phyloP scores from a whole-genome alignment of 139 green algal genomes.

The Chlamydomonas incerta region DNA sequence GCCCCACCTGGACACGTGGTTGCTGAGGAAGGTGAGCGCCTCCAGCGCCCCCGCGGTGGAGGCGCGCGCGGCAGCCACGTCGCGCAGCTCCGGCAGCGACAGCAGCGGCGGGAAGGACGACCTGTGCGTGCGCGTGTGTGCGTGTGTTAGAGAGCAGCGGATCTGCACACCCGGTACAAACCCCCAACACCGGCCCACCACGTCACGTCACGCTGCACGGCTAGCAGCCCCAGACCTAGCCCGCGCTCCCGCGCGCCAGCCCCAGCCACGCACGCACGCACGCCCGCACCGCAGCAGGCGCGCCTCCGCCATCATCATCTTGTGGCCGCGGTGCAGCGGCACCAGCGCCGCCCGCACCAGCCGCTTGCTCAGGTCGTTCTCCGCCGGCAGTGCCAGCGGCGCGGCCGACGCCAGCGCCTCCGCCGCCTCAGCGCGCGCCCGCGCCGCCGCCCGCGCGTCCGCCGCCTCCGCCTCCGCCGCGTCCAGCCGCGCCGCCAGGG shows the following conservation, averaged over 20 bases:
- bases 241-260: neutral
- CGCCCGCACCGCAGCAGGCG: neutral
- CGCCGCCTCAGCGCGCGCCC: neutral
- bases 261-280: neutral
- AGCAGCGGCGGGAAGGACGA: conserved; percentile 18
- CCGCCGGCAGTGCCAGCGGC: conserved; percentile 13
- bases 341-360: conserved; percentile 12
- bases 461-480: conserved; percentile 32
- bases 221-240: no score
- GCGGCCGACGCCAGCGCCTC: neutral
- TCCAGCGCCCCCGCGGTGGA: conserved; percentile 16
- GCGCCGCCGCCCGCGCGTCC: neutral
- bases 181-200: neutral
- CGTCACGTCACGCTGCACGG: no score
- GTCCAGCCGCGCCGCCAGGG: conserved; percentile 10
- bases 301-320: conserved; percentile 40
- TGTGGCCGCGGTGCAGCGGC: conserved; percentile 22
- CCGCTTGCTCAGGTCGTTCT: conserved; percentile 19
- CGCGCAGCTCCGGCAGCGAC: conserved; percentile 23
- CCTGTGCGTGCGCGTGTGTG: neutral
- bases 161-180: neutral
- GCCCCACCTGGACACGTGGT: conserved; percentile 14
- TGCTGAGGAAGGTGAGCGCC: conserved; percentile 22
- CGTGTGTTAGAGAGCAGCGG: neutral
- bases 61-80: neutral